Base-by-base conservation (phyloP, 2,329 filamentous ascomycete genomes). In the Leptodontidium sp. region DNA sequence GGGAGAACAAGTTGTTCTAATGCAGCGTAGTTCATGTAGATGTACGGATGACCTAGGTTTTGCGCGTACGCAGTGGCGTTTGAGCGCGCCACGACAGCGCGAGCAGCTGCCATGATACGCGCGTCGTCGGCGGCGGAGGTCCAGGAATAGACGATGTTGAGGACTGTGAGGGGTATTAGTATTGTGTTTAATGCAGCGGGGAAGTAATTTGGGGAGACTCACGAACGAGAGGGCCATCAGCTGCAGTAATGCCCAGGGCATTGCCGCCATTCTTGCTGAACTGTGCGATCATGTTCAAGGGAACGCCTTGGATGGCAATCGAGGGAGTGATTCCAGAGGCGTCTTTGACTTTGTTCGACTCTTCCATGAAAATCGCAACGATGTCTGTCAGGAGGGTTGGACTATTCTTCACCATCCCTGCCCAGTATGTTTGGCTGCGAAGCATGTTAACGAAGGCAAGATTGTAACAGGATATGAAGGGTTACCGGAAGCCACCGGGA, bases 11-110 rank as follows among this genome's bases (percentile, higher is more conserved):
- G 69, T 67, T 83, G 81, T 24, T 75, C 74, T 12, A 67, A 53
- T 15, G 78, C 74, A 2, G 80, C 80, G 64, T 83, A 82, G 65
- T 82, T 82, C 47, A 81, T 73, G 69, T 82, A 82, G 29, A 85
- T 68, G 43, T 78, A 84, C 0, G 77, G 76, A 63, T 81, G 77
- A 49, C 79, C 74, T 0, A 81, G 69, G 0, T 77, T 78, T 7
- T 75, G 73, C n/a, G 76, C 71, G 52, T 75, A 72, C 11, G 80
- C 78, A 2, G 76, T 73, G 0, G 71, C 70, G 14, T 78, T 73
- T 12, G 73, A 73, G 0, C 76, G 72, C 15, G 76, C 67, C 14
- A 80, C 61, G 1, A 78, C 72, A 1, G 75, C 76, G 14, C 74
- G 70, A 5, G 73, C 73, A 3, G 74, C 72, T 12, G 72, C 68